Conservation (phyloP, 345 rosid species). For the Corchorus capsularis region DNA sequence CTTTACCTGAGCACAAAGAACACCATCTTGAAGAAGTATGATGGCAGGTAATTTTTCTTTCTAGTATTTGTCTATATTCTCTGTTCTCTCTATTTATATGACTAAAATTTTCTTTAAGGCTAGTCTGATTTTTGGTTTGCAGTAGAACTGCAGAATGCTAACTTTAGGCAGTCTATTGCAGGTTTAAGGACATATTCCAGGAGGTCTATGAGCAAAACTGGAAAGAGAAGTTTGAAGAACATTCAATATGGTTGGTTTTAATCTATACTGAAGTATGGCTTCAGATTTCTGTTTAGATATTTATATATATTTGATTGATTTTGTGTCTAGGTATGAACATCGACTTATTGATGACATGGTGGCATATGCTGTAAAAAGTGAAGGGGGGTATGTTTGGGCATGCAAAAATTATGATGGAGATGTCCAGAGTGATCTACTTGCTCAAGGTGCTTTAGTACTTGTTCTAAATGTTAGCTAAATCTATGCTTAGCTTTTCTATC, state of each 20-base stretch:
- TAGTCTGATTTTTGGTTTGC: not conserved
- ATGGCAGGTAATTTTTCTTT: slow-evolving; percentile 74
- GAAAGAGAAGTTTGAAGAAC: slow-evolving; percentile 88
- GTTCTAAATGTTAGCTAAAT: not conserved
- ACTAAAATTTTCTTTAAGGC: not conserved
- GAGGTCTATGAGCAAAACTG: slow-evolving; percentile 90
- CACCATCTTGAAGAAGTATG: slow-evolving; percentile 95
- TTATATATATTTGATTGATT: slow-evolving; percentile 11
- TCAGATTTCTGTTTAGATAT: slow-evolving; percentile 8
- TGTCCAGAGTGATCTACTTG: slow-evolving; percentile 98
- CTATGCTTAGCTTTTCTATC: not conserved
- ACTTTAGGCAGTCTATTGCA: slow-evolving; percentile 34
- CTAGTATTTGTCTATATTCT: slow-evolving; percentile 4
- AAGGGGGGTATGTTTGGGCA: slow-evolving; percentile 99
- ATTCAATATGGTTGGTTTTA: slow-evolving; percentile 76
- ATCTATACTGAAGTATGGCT: not conserved
- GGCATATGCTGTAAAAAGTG: slow-evolving; percentile 93
- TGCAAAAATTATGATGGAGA: slow-evolving; percentile 99
- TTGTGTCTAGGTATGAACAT: slow-evolving; percentile 80
- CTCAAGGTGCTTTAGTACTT: slow-evolving; percentile 62
- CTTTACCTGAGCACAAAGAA: slow-evolving; percentile 95
- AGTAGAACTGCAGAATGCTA: slow-evolving; percentile 20
- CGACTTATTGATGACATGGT: slow-evolving; percentile 99
- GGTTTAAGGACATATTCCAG: slow-evolving; percentile 97
- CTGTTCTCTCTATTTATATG: not conserved